Base-by-base conservation (phyloP, 2,329 filamentous ascomycete genomes). In the Verticillium longisporum region DNA sequence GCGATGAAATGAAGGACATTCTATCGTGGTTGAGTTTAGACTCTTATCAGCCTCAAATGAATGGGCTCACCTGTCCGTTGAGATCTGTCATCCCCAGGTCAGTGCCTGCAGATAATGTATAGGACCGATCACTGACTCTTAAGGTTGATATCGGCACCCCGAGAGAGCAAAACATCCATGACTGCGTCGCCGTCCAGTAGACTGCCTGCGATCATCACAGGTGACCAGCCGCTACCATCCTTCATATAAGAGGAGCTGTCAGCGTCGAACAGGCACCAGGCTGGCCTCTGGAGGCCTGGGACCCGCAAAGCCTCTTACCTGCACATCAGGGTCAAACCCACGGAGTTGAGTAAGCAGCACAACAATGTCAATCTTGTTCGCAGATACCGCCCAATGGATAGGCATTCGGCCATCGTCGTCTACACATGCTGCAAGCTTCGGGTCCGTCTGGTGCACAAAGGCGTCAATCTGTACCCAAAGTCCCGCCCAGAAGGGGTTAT, bases 311-410 rank as follows among this genome's bases (percentile, higher is more conserved):
- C 7, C 3, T 45, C 67, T 63, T 71, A 91, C 89, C 76, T 92
- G 85, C 18, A 88, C 88, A 74, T 98, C 93, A 0, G 91, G 84
- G 71, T 98, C 92, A 70, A 97, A 97, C 62, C 81, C 81, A 68
- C 88, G 88, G 63, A 81, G 80, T 61, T 90, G 82, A 2, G 89
- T 82, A 4, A 98, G 80, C 21, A 94, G 72, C 57, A 89, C 80
- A 18, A 91, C 87, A 62, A 97, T 92, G 31, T 88, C 83, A 6
- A 88, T 76, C 66, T 87, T 88, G 72, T 95, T 96, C 74, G 90
- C 89, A 26, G 93, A 95, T 1, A 87, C 86, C 0, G 95, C 94
- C 95, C 95, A 99, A 80, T 99, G 95, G 61, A 98, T 87, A 2
- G 95, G 88, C 41, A 97, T 84, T 55, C 95, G 90, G 15, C 92